These are phyloP conservation scores for Bifiguratus adelaidae DNA, from an alignment of 192 early-diverging fungal genomes.

Conservation along the genomic window DNA sequence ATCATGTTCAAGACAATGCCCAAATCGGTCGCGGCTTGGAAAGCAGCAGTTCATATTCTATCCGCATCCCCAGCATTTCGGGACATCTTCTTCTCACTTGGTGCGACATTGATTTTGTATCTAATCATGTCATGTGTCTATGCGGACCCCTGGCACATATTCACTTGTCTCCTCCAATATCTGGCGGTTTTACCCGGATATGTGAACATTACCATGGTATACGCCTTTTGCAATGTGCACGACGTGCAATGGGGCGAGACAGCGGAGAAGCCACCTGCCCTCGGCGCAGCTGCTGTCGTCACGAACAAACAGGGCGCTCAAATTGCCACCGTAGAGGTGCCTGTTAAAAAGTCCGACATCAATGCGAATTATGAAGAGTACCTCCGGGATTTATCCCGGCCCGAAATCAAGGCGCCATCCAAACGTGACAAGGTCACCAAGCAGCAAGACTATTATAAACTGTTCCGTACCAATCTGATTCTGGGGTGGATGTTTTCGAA, in stretches of 20 bases:
- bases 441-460: conserved; percentile 39
- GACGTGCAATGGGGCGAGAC: conserved; percentile 86
- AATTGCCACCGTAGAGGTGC: conserved; percentile 33
- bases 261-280: conserved; percentile 49
- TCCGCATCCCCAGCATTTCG: conserved; percentile 27
- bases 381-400: conserved; percentile 43
- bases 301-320: conserved; percentile 37
- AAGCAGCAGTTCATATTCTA: not conserved
- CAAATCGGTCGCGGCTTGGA: conserved; percentile 10
- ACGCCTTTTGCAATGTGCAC: conserved; percentile 78
- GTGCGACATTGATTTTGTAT: conserved; percentile 58
- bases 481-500: conserved; percentile 86
- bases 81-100: conserved; percentile 41
- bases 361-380: conserved; percentile 79
- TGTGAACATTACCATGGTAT: conserved; percentile 71
- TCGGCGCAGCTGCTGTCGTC: conserved; percentile 38
- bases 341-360: conserved; percentile 61
- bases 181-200: conserved; percentile 67
- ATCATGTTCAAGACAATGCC: conserved; percentile 38
- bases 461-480: conserved; percentile 76
- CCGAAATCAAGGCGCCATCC: conserved; percentile 31
- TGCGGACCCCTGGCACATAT: conserved; percentile 71
- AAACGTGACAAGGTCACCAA: conserved; percentile 54
- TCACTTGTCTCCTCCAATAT: conserved; percentile 61
- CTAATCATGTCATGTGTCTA: conserved; percentile 52